phyloP scores from a whole-genome alignment of 2,329 filamentous ascomycete species.

The Biscogniauxia sp. region DNA sequence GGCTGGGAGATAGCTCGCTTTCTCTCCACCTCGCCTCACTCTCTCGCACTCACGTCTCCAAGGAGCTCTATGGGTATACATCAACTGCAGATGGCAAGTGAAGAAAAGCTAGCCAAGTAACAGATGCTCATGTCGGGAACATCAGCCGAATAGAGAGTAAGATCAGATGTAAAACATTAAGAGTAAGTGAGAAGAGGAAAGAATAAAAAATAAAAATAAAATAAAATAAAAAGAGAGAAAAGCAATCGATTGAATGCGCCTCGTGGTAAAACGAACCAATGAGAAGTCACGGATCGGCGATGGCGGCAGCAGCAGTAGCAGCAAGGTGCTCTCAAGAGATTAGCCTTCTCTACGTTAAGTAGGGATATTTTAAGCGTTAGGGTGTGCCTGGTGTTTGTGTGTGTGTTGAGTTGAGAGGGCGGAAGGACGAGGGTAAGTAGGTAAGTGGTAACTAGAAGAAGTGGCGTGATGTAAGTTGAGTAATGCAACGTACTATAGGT shows the following conservation, averaged over 20 bases:
- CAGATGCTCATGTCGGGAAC: conserved; percentile 22
- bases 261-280: conserved; percentile 23
- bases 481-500: not conserved
- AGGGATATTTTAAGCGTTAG: not conserved
- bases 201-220: conserved; percentile 7
- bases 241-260: conserved; percentile 24
- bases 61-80: conserved; percentile 25
- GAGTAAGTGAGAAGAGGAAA: conserved; percentile 1
- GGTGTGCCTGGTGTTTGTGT: not conserved
- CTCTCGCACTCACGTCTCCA: conserved; percentile 23
- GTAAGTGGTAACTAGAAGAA: too few species aligned
- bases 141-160: conserved; percentile 5
- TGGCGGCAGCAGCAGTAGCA: not conserved
- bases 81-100: conserved; percentile 30
- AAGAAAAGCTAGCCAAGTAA: conserved; percentile 19
- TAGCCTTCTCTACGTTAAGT: not conserved
- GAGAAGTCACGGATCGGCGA: conserved; percentile 3
- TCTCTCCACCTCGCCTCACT: conserved; percentile 25
- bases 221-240: conserved; percentile 17
- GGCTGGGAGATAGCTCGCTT: conserved; percentile 17
- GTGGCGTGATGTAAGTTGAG: not conserved
- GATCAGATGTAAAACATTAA: not conserved
- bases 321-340: not conserved
- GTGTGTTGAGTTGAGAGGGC: conserved; percentile 4
- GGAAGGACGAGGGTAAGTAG: not conserved